Percentiles rank a stretch among this genome's conserved stretches.
Conservation (phyloP, 2,329 filamentous ascomycete genomes). For the Ceratocystis papillata region DNA sequence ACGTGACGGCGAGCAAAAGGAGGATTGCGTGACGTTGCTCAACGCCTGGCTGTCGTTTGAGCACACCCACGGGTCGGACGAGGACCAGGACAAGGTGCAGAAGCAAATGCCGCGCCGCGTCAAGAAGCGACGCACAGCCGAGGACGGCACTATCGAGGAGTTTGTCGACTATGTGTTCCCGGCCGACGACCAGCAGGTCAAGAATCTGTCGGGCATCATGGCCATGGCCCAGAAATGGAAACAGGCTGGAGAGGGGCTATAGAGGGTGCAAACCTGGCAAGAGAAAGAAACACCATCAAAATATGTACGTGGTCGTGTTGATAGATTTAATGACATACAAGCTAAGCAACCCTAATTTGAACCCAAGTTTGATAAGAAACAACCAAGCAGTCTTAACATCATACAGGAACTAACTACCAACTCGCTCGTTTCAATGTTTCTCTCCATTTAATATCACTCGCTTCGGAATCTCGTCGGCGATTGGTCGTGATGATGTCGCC, state of each 20-base stretch:
- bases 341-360: not conserved
- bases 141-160: conserved; percentile 91
- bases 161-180: conserved; percentile 97
- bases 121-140: conserved; percentile 83
- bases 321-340: conserved; percentile 6
- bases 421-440: not conserved
- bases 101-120: conserved; percentile 87
- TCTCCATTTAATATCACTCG: not conserved
- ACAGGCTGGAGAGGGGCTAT: conserved; percentile 40
- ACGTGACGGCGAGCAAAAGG: conserved; percentile 82
- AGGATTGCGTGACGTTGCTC: conserved; percentile 84
- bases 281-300: conserved; percentile 5
- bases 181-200: conserved; percentile 77
- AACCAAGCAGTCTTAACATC: not conserved
- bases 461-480: not conserved
- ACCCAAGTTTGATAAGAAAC: not conserved
- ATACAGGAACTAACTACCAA: not conserved
- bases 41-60: conserved; percentile 92
- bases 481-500: not conserved
- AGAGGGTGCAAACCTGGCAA: not conserved
- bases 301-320: not conserved
- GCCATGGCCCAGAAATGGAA: conserved; percentile 86
- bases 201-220: conserved; percentile 72
- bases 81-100: conserved; percentile 72
- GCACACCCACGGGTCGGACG: conserved; percentile 62